A percentile compares a stretch with the other conserved stretches of the same genome.
Conservation (phyloP, 169 alveolate genomes). For the Cryptosporidium ryanae region DNA sequence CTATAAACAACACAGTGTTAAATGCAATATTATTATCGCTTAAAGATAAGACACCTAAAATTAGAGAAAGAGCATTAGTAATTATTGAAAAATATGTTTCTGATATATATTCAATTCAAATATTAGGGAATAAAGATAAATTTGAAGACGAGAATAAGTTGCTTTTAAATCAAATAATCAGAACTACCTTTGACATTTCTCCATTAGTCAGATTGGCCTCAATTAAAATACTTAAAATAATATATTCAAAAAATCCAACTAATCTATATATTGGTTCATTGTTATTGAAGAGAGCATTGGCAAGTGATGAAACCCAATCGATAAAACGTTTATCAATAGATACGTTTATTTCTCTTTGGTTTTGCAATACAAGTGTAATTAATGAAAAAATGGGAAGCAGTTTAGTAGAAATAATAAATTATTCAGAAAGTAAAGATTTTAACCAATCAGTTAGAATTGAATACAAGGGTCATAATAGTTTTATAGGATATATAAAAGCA, state of each 20-base stretch:
- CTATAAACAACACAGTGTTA: slow-evolving; percentile 9
- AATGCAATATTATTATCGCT: slow-evolving; percentile 37
- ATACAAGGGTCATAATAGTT: neutral
- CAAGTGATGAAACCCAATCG: slow-evolving; percentile 54
- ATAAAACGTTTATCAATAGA: slow-evolving; percentile 20
- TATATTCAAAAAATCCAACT: slow-evolving; percentile 14
- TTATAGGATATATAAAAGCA: slow-evolving; percentile 1
- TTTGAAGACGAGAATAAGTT: slow-evolving; percentile 9
- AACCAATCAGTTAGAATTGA: neutral
- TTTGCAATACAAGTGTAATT: slow-evolving; percentile 8
- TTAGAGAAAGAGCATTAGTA: slow-evolving; percentile 68
- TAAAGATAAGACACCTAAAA: slow-evolving; percentile 67
- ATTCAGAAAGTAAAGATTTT: slow-evolving; percentile 51
- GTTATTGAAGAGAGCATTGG: slow-evolving; percentile 40
- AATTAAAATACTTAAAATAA: slow-evolving; percentile 7
- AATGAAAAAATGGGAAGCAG: slow-evolving; percentile 10
- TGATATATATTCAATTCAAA: neutral
- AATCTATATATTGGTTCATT: slow-evolving; percentile 29
- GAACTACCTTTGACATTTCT: slow-evolving; percentile 50
- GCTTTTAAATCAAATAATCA: slow-evolving; percentile 22
- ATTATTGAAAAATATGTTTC: slow-evolving; percentile 43
- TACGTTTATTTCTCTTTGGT: slow-evolving; percentile 52
- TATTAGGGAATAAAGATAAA: neutral
- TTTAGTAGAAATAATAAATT: slow-evolving; percentile 15
- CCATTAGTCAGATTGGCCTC: slow-evolving; percentile 69